Conservation (phyloP, 768 basidiomycete genomes). For the Postia placenta region DNA sequence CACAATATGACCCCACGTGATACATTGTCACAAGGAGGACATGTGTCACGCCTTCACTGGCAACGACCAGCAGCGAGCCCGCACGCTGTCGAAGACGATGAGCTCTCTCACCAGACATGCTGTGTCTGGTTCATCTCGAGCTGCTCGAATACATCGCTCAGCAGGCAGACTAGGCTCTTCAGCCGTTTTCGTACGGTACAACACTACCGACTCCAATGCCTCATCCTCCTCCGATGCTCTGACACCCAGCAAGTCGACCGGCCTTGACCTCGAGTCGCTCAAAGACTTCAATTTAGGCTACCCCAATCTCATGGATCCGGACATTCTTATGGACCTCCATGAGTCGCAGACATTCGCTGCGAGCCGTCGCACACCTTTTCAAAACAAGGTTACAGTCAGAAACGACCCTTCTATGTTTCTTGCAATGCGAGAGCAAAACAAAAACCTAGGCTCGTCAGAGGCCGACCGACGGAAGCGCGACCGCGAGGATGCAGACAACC, state of each 20-base stretch:
- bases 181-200: not conserved
- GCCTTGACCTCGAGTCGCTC: not conserved
- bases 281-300: slow-evolving; percentile 15
- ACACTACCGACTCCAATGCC: not conserved
- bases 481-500: slow-evolving; percentile 12
- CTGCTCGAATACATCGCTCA: not conserved
- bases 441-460: slow-evolving; percentile 23
- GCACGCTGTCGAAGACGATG: slow-evolving; percentile 1
- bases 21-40: not conserved
- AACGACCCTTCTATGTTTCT: slow-evolving; percentile 69
- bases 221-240: not conserved
- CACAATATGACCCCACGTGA: not conserved
- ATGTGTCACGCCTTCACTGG: not conserved
- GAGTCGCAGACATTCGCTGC: slow-evolving; percentile 51
- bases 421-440: slow-evolving; percentile 25
- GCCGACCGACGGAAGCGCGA: slow-evolving; percentile 21
- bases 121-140: not conserved
- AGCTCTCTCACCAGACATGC: not conserved
- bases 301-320: slow-evolving; percentile 59
- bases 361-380: slow-evolving; percentile 42
- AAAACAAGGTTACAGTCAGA: slow-evolving; percentile 59
- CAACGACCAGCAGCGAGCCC: not conserved
- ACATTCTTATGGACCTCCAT: slow-evolving; percentile 57
- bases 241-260: not conserved
- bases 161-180: not conserved